Evolutionary conservation across 1,284 basidiomycete species (phyloP), one percentile per base, ranked within the genome.

Genomic region (Cystobasidium sp.): DNA sequence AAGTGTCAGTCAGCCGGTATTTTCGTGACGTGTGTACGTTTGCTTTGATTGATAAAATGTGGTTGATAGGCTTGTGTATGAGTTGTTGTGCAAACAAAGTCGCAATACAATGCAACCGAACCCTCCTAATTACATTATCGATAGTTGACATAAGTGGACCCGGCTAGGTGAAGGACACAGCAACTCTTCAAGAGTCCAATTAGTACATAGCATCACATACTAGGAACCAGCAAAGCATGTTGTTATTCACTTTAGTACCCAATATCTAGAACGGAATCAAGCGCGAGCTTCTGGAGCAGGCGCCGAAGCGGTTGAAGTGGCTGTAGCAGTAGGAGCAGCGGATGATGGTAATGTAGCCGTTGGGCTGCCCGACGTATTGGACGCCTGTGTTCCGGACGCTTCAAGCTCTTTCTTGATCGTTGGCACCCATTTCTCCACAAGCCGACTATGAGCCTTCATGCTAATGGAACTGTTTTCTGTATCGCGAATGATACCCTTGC

Each of bases 401-500:
- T 37, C 16, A 56, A 14, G 22, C 22, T 68, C 66, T 22, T 52
- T 47, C 65, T 41, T 59, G 20, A 68, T 24, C 6, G 18, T 49
- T 1, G 66, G 43, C 0, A 59, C 62, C 70, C 70, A 73, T 58
- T 66, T 65, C 31, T 73, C 70, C 24, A 66, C 70, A 6, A 73
- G 24, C 22, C 62, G 63, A 31, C 51, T 49, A 44, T 73, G 70
- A 31, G 70, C 70, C 39, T 59, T 55, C 70, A 66, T 73, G 31
- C 56, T 65, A 63, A 73, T 66, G 6, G 56, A 51, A 44, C 70
- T 73, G 52, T 73, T 31, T 43, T 73, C 70, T 6, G 41, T 53
- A 16, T 20, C 70, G 1, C 63, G 49, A 31, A 73, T 58, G 41
- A 73, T 59, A 14, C 70, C 70, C 14, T 65, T 47, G 6, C 18